Percentiles rank a stretch among this genome's conserved stretches.
Conservation (phyloP, 2,329 filamentous ascomycete genomes). For the Verticillium alfalfae region DNA sequence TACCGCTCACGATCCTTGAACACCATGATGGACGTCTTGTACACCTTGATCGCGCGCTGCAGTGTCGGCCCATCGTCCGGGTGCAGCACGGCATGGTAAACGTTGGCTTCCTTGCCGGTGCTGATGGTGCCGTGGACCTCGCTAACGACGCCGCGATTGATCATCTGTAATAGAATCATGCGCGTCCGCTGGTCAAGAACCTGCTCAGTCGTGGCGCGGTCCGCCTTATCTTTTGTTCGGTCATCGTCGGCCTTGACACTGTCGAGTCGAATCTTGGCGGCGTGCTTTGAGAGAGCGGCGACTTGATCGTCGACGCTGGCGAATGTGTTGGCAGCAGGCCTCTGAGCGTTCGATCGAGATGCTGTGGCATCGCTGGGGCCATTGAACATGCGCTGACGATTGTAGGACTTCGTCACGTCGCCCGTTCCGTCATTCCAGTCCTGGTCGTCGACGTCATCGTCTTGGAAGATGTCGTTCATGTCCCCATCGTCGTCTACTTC, state of each 20-base stretch:
- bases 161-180: constrained; percentile 94
- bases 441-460: constrained; percentile 55
- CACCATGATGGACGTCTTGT: constrained; percentile 95
- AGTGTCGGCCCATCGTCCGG: constrained; percentile 50
- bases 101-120: constrained; percentile 97
- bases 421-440: constrained; percentile 51
- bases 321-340: constrained; percentile 72
- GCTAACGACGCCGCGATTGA: constrained; percentile 82
- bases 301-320: constrained; percentile 84
- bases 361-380: constrained; percentile 40
- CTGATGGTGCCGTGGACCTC: constrained; percentile 94
- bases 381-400: constrained; percentile 70
- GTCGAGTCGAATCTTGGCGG: constrained; percentile 77
- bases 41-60: constrained; percentile 93
- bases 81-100: constrained; percentile 79
- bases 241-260: constrained; percentile 46
- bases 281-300: constrained; percentile 76
- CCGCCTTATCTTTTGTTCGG: constrained; percentile 77
- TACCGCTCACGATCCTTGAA: constrained; percentile 98
- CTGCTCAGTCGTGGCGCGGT: constrained; percentile 90
- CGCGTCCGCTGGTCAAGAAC: constrained; percentile 90
- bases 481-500: constrained; percentile 28
- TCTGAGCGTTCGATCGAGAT: constrained; percentile 72
- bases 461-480: constrained; percentile 42
- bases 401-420: constrained; percentile 83